Evolutionary conservation across 2,329 filamentous ascomycete species (phyloP).

Genomic region (Nigrograna mackinnonii): DNA sequence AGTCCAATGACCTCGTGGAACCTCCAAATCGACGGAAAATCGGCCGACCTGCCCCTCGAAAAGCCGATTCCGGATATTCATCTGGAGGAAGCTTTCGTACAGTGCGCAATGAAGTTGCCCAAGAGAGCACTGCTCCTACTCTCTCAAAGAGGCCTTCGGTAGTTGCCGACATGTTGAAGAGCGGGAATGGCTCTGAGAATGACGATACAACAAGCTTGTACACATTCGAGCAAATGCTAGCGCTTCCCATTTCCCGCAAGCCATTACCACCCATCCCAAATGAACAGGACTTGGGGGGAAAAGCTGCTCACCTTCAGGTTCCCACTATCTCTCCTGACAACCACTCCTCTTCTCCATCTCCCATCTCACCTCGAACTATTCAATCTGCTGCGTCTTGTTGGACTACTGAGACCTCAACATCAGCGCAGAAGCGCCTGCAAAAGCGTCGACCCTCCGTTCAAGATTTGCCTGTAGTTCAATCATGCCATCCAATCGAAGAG

Average conservation of each 20-base stretch:
- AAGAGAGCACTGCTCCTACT: slow-evolving; percentile 10
- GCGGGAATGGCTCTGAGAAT: slow-evolving; percentile 8
- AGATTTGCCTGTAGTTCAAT: slow-evolving; percentile 32
- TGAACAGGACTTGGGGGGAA: slow-evolving; percentile 7
- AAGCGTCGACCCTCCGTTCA: slow-evolving; percentile 31
- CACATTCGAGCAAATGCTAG: slow-evolving; percentile 20
- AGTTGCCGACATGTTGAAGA: slow-evolving; percentile 11
- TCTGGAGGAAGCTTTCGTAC: slow-evolving; percentile 36
- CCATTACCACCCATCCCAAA: slow-evolving; percentile 13
- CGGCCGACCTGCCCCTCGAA: slow-evolving; percentile 28
- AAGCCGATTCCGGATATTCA: slow-evolving; percentile 45
- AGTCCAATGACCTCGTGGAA: too few species aligned
- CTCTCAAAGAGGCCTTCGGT: slow-evolving; percentile 11
- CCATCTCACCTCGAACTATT: slow-evolving; percentile 19
- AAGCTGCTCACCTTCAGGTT: slow-evolving; percentile 6
- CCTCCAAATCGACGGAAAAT: slow-evolving; percentile 7
- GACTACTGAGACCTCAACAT: slow-evolving; percentile 22
- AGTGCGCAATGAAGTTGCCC: slow-evolving; percentile 7
- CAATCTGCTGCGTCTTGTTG: slow-evolving; percentile 21
- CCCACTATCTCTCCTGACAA: too few species aligned
- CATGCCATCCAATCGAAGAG: slow-evolving; percentile 30
- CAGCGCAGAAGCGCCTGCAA: slow-evolving; percentile 30
- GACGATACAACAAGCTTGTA: slow-evolving; percentile 14
- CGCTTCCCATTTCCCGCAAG: slow-evolving; percentile 12
- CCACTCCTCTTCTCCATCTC: slow-evolving; percentile 3